These are phyloP conservation scores for Sicyos baderoa DNA, from an alignment of 306 rosid genomes.

Conservation along the genomic window DNA sequence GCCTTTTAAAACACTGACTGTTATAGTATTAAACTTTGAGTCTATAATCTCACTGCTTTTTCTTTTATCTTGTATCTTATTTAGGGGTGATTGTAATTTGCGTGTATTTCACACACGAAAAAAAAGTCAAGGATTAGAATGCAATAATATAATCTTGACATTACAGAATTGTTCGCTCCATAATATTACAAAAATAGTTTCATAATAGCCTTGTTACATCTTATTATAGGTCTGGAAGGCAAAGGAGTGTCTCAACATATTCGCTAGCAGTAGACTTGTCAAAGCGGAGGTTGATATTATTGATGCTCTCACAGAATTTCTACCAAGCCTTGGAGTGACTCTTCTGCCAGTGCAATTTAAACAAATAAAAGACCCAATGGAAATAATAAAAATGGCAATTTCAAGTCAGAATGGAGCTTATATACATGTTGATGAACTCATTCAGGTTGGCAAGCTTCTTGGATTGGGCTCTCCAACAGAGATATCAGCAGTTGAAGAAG, in stretches of 20 bases:
- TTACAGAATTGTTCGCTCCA: not conserved
- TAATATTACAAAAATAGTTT: slow-evolving; percentile 6
- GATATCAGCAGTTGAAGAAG: slow-evolving; percentile 80
- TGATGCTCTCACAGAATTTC: slow-evolving; percentile 72
- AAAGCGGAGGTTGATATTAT: slow-evolving; percentile 74
- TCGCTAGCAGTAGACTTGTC: slow-evolving; percentile 56
- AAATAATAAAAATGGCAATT: slow-evolving; percentile 79
- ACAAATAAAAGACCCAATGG: slow-evolving; percentile 92
- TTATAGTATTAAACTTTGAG: not conserved
- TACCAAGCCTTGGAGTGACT: slow-evolving; percentile 91
- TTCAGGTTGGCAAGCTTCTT: slow-evolving; percentile 85
- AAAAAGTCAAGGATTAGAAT: not conserved
- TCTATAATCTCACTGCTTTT: not conserved
- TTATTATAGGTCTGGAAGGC: slow-evolving; percentile 91
- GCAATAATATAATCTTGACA: not conserved
- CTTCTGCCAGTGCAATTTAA: slow-evolving; percentile 92
- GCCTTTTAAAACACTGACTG: no score
- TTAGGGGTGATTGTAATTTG: not conserved
- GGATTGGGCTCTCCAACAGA: slow-evolving; percentile 74
- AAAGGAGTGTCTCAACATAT: slow-evolving; percentile 77
- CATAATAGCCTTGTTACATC: slow-evolving; percentile 27
- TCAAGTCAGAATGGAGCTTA: slow-evolving; percentile 79
- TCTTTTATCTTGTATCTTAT: not conserved
- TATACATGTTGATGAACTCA: slow-evolving; percentile 88
- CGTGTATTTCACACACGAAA: not conserved